phyloP scores from a whole-genome alignment of 176 grass and related monocot species.

The Avena atlantica region DNA sequence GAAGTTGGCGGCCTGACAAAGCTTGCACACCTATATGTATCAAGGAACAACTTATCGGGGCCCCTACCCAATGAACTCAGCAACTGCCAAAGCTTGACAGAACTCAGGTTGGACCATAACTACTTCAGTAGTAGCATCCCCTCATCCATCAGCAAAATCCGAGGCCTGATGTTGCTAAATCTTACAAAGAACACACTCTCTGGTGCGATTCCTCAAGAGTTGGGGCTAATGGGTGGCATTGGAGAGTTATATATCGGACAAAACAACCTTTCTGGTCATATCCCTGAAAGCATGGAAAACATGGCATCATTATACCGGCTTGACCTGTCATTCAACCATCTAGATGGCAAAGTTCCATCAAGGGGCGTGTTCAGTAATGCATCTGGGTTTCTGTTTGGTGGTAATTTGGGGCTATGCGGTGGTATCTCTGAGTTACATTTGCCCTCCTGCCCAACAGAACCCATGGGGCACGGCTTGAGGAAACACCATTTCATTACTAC shows the following conservation, averaged over 20 bases:
- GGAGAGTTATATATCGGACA: constrained; percentile 42
- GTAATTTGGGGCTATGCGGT: neutral
- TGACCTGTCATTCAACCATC: constrained; percentile 60
- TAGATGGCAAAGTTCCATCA: constrained; percentile 50
- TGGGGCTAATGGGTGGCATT: constrained; percentile 49
- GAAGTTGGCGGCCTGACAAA: constrained; percentile 42
- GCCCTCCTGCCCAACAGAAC: neutral
- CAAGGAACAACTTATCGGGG: constrained; percentile 36
- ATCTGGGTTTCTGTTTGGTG: neutral
- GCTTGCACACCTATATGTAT: constrained; percentile 32
- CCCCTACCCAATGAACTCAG: constrained; percentile 1
- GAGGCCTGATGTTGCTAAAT: constrained; percentile 44
- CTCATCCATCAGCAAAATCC: constrained; percentile 43
- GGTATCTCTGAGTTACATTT: neutral
- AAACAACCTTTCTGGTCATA: constrained; percentile 58
- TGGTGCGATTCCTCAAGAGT: constrained; percentile 51
- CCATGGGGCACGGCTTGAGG: neutral
- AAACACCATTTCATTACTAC: neutral
- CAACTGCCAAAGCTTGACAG: constrained; percentile 47
- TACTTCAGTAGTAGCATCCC: constrained; percentile 49
- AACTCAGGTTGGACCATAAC: constrained; percentile 52
- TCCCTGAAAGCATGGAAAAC: constrained; percentile 38
- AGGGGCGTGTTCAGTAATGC: constrained; percentile 49
- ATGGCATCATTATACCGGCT: constrained; percentile 37
- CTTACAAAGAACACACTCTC: constrained; percentile 51